A percentile compares a stretch with the other conserved stretches of the same genome.
Evolutionary conservation across 371 early-diverging fungal genomes (phyloP).

Genomic region (Mortierella sp.): DNA sequence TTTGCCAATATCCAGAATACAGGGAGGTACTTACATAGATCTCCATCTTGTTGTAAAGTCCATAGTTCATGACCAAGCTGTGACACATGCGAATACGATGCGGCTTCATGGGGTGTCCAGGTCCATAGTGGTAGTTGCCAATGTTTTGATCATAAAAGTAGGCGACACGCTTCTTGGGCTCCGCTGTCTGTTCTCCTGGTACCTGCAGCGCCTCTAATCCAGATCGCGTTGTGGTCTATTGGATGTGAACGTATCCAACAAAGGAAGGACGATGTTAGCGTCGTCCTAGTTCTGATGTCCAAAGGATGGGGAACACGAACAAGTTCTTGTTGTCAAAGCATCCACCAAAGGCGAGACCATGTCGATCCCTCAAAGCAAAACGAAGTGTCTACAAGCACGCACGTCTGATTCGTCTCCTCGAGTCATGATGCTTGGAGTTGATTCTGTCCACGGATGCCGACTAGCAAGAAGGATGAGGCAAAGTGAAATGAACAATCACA

Average conservation of each 20-base stretch:
- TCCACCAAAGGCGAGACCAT: too few species aligned
- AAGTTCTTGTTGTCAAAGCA: too few species aligned
- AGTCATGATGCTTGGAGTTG: slow-evolving; percentile 16
- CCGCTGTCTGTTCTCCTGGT: slow-evolving; percentile 40
- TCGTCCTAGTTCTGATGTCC: too few species aligned
- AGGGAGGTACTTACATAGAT: slow-evolving; percentile 82
- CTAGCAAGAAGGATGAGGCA: neutral
- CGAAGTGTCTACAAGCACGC: neutral
- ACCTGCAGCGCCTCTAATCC: slow-evolving; percentile 27
- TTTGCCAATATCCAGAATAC: too few species aligned
- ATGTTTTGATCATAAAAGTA: slow-evolving; percentile 88
- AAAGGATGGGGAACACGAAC: too few species aligned
- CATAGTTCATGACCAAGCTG: slow-evolving; percentile 96
- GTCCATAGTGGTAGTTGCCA: slow-evolving; percentile 91
- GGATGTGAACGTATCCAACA: neutral
- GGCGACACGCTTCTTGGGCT: slow-evolving; percentile 72
- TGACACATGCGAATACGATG: slow-evolving; percentile 98
- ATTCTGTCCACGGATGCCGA: too few species aligned
- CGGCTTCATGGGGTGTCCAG: slow-evolving; percentile 99
- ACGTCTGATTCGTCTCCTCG: slow-evolving; percentile 40
- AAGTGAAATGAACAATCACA: neutral
- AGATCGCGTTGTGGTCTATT: slow-evolving; percentile 11
- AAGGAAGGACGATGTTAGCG: neutral
- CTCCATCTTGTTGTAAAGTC: slow-evolving; percentile 95
- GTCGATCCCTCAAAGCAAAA: too few species aligned